Percentiles rank a stretch among this genome's conserved stretches.
These are phyloP conservation scores for Mucor mucedo DNA, from an alignment of 371 early-diverging fungal species.

Conservation along the genomic window DNA sequence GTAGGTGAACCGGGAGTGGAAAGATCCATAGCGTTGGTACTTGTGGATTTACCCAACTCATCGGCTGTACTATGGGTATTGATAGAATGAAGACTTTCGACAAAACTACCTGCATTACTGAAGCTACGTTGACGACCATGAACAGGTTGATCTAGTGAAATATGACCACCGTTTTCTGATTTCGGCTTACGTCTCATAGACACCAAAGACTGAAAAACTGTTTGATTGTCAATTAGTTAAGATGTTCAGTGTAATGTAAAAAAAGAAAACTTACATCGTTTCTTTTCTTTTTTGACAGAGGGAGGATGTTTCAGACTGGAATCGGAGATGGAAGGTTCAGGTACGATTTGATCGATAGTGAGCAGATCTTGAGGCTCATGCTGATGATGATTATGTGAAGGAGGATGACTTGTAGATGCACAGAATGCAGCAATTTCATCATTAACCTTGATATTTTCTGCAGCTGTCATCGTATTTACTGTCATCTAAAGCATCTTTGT, in stretches of 20 bases:
- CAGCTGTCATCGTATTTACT: conserved; percentile 20
- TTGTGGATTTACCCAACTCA: neutral
- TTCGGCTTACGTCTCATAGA: conserved; percentile 48
- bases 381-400: neutral
- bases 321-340: conserved; percentile 27
- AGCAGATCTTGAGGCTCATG: conserved; percentile 1
- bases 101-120: conserved; percentile 28
- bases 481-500: conserved; percentile 15
- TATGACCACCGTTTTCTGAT: conserved; percentile 4
- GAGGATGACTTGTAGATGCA: neutral
- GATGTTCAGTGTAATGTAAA: no score
- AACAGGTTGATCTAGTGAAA: neutral
- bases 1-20: conserved; percentile 22
- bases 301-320: conserved; percentile 17
- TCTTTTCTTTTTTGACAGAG: conserved; percentile 11
- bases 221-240: neutral
- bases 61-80: neutral
- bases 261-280: conserved; percentile 4
- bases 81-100: conserved; percentile 16
- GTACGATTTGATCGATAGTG: conserved; percentile 15
- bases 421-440: conserved; percentile 37
- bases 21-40: conserved; percentile 8
- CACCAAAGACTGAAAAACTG: conserved; percentile 37
- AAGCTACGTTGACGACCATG: conserved; percentile 24
- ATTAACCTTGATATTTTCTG: conserved; percentile 26